phyloP scores from a whole-genome alignment of 2,329 filamentous ascomycete species.

The Colletotrichum magnum region DNA sequence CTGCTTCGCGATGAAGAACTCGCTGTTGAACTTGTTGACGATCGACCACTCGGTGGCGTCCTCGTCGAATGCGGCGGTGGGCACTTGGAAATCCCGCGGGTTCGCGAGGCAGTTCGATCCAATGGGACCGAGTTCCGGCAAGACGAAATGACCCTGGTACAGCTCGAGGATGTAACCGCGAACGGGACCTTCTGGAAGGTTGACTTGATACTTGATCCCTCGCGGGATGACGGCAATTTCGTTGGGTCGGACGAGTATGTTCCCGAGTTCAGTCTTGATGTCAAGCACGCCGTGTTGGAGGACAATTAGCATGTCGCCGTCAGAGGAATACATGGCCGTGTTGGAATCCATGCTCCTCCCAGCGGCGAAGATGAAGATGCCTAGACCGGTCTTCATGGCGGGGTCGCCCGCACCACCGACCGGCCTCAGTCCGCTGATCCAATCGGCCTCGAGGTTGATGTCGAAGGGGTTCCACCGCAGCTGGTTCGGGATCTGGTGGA shows the following conservation, averaged over 20 bases:
- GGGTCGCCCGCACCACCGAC: constrained; percentile 80
- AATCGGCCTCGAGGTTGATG: constrained; percentile 60
- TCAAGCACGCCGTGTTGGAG: constrained; percentile 75
- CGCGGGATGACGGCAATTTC: constrained; percentile 76
- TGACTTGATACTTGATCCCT: constrained; percentile 73
- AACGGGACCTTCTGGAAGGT: constrained; percentile 69
- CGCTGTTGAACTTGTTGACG: constrained; percentile 70
- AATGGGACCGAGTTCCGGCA: constrained; percentile 77
- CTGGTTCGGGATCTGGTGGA: constrained; percentile 86
- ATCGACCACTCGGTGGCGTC: constrained; percentile 63
- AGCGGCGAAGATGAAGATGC: constrained; percentile 78
- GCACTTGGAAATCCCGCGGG: constrained; percentile 74
- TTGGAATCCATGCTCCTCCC: constrained; percentile 77
- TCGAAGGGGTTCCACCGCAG: constrained; percentile 88
- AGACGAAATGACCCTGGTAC: constrained; percentile 74
- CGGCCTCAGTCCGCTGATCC: constrained; percentile 66
- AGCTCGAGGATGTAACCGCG: constrained; percentile 78
- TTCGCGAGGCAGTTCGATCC: constrained; percentile 79
- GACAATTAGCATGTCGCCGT: constrained; percentile 78
- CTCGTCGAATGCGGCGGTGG: constrained; percentile 70
- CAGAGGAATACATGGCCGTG: constrained; percentile 79
- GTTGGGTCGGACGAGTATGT: constrained; percentile 71
- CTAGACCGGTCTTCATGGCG: constrained; percentile 76
- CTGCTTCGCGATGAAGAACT: constrained; percentile 71
- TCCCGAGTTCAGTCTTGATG: constrained; percentile 76